Conservation (phyloP, 345 rosid genomes). For the Aquilaria sinensis region DNA sequence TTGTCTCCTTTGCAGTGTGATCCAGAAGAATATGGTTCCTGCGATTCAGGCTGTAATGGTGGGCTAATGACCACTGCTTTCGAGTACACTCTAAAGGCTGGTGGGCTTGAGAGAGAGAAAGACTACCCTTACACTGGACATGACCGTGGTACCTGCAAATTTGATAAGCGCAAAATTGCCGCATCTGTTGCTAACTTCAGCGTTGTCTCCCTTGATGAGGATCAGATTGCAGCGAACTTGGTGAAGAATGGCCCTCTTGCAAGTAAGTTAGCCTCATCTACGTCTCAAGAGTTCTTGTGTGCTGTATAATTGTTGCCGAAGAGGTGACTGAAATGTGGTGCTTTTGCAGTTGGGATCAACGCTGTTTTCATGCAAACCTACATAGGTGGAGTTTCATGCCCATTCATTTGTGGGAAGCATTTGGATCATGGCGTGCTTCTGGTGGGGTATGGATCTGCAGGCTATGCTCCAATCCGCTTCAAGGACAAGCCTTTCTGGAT, state of each 20-base stretch:
- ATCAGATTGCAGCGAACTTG: slow-evolving; percentile 63
- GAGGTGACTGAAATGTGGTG: background rate
- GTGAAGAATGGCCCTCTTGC: slow-evolving; percentile 57
- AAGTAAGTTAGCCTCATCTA: slow-evolving; percentile 19
- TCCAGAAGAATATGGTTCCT: slow-evolving; percentile 46
- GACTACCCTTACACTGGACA: slow-evolving; percentile 64
- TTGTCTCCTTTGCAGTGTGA: slow-evolving; percentile 39
- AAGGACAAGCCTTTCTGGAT: slow-evolving; percentile 61
- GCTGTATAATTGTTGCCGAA: too few species aligned
- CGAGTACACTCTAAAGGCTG: slow-evolving; percentile 52
- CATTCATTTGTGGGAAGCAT: slow-evolving; percentile 48
- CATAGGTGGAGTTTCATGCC: slow-evolving; percentile 55
- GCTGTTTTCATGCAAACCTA: slow-evolving; percentile 64
- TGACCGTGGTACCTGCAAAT: slow-evolving; percentile 45
- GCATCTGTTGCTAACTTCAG: slow-evolving; percentile 58
- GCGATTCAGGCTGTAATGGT: slow-evolving; percentile 61
- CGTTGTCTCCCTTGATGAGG: slow-evolving; percentile 47
- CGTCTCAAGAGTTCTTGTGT: too few species aligned
- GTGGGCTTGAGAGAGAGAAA: slow-evolving; percentile 54
- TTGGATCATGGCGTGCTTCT: slow-evolving; percentile 53
- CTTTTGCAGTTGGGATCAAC: slow-evolving; percentile 53
- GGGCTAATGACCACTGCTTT: slow-evolving; percentile 61
- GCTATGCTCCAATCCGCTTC: slow-evolving; percentile 42
- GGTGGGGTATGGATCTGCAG: slow-evolving; percentile 53
- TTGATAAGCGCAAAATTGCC: slow-evolving; percentile 47